phyloP scores from a whole-genome alignment of 148 eudicot species.

The Tetragonia tetragonoides region DNA sequence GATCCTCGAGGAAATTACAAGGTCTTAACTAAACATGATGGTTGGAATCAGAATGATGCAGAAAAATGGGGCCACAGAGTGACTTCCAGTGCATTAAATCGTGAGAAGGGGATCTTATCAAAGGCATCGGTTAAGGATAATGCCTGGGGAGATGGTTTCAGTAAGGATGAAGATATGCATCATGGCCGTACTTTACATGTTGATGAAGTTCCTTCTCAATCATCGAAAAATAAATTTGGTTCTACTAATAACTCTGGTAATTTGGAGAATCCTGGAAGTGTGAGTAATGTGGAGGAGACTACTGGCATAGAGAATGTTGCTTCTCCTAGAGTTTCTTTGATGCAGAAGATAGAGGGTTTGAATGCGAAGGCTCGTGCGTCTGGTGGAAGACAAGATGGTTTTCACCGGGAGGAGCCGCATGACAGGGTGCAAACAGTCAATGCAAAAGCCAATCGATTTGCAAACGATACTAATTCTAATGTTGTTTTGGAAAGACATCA shows the following conservation, averaged over 20 bases:
- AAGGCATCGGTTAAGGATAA: slow-evolving; percentile 33
- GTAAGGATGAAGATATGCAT: slow-evolving; percentile 36
- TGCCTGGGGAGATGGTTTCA: slow-evolving; percentile 55
- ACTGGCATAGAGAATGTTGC: slow-evolving; percentile 33
- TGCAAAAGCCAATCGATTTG: slow-evolving; percentile 23
- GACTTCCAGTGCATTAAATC: slow-evolving; percentile 28
- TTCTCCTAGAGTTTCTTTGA: slow-evolving; percentile 49
- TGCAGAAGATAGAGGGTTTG: slow-evolving; percentile 76
- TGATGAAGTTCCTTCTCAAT: slow-evolving; percentile 33
- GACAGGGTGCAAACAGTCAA: slow-evolving; percentile 29
- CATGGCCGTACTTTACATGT: slow-evolving; percentile 27
- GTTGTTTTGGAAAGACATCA: slow-evolving; percentile 36
- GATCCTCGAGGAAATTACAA: slow-evolving; percentile 51
- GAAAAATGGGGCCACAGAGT: slow-evolving; percentile 44
- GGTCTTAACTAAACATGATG: slow-evolving; percentile 48
- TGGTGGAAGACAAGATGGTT: slow-evolving; percentile 48
- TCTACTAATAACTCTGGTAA: slow-evolving; percentile 25
- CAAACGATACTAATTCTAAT: slow-evolving; percentile 30
- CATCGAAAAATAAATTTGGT: slow-evolving; percentile 23
- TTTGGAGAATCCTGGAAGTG: slow-evolving; percentile 32
- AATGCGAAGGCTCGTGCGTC: slow-evolving; percentile 78
- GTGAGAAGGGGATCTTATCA: slow-evolving; percentile 41
- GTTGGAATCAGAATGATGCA: slow-evolving; percentile 44
- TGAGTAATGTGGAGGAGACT: slow-evolving; percentile 29
- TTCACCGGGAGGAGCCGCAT: slow-evolving; percentile 36